Evolutionary conservation across 192 early-diverging fungal genomes (phyloP).

Genomic region (Geranomyces variabilis): DNA sequence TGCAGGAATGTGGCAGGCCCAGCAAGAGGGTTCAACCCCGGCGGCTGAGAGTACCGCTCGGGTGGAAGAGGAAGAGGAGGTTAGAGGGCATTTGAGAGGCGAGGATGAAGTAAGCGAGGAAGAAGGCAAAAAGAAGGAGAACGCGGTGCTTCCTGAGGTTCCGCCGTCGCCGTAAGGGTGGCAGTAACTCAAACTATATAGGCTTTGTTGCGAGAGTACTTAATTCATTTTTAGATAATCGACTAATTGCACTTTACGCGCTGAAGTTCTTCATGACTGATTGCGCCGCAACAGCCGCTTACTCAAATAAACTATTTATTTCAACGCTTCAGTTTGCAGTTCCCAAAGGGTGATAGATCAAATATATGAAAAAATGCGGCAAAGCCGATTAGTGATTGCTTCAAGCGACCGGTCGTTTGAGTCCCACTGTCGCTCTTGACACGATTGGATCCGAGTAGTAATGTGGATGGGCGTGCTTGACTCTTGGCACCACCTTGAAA

Average conservation of each 20-base stretch:
- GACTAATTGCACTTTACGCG: too few species aligned
- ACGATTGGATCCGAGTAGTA: constrained; percentile 30
- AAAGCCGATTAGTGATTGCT: too few species aligned
- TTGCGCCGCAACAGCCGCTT: too few species aligned
- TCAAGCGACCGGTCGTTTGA: not conserved
- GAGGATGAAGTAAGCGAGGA: not conserved
- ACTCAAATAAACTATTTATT: too few species aligned
- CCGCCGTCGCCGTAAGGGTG: constrained; percentile 13
- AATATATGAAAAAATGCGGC: too few species aligned
- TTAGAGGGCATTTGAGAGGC: not conserved
- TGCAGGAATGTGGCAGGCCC: constrained; percentile 85
- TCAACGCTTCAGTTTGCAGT: too few species aligned
- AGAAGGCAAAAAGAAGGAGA: not conserved
- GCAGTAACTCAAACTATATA: too few species aligned
- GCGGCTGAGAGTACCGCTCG: constrained; percentile 1
- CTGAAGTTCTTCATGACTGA: too few species aligned
- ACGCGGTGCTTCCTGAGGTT: constrained; percentile 7
- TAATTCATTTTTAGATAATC: too few species aligned
- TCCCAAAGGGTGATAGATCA: too few species aligned
- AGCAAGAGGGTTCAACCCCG: constrained; percentile 41
- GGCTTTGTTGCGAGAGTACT: too few species aligned
- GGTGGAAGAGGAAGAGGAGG: constrained; percentile 30
- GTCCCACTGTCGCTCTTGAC: not conserved
- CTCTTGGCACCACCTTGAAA: constrained; percentile 28
- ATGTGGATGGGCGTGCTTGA: constrained; percentile 33